Conservation (phyloP, 805 yeast species). For the Candida pseudofarinosa region DNA sequence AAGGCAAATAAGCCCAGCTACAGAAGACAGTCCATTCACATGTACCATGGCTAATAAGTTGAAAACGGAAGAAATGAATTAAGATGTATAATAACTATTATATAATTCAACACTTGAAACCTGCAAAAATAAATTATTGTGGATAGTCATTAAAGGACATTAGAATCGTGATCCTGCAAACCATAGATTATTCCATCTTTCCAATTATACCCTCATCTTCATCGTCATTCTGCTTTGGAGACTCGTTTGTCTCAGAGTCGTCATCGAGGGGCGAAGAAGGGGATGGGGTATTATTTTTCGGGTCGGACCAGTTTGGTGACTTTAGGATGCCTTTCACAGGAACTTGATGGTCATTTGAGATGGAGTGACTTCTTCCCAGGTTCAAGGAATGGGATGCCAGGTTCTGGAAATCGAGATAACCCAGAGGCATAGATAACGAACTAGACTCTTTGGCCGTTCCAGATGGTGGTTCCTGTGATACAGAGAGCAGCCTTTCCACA, state of each 20-base stretch:
- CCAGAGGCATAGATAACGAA: slow-evolving; percentile 20
- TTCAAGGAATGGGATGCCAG: not conserved
- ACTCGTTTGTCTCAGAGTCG: slow-evolving; percentile 2
- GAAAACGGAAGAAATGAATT: no score
- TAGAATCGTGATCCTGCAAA: not conserved
- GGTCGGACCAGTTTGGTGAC: slow-evolving; percentile 14
- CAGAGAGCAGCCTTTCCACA: slow-evolving; percentile 34
- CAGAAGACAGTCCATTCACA: no score
- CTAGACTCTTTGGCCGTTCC: slow-evolving; percentile 4
- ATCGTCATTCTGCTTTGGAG: slow-evolving; percentile 3
- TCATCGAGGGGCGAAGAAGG: slow-evolving; percentile 5
- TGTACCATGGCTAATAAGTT: no score
- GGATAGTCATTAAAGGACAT: not conserved
- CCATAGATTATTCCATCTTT: slow-evolving; percentile 15
- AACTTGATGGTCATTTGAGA: slow-evolving; percentile 4
- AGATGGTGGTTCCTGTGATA: slow-evolving; percentile 45
- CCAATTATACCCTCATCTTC: slow-evolving; percentile 33
- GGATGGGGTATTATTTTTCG: slow-evolving; percentile 1
- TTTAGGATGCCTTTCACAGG: slow-evolving; percentile 9
- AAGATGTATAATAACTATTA: not conserved
- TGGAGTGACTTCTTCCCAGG: slow-evolving; percentile 9
- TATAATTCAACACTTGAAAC: not conserved
- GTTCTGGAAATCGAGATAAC: slow-evolving; percentile 26
- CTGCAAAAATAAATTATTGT: not conserved
- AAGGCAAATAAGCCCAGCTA: no score